A percentile compares a stretch with the other conserved stretches of the same genome.
phyloP scores from a whole-genome alignment of 257 asterid species.

The Forsythia suspensa region DNA sequence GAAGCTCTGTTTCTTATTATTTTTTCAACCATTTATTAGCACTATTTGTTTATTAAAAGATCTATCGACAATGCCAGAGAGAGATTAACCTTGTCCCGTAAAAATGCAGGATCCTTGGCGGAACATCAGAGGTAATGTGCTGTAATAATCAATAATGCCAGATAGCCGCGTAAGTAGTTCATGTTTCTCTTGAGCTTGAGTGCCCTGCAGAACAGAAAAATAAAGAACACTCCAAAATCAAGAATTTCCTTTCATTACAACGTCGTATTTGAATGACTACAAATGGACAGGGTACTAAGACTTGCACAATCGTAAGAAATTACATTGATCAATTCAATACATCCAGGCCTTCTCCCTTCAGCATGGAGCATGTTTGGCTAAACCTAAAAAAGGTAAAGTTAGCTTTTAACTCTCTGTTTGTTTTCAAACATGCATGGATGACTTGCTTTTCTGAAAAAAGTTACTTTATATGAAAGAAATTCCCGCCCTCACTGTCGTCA shows the following conservation, averaged over 20 bases:
- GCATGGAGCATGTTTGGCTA: background rate
- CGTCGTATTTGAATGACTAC: no score
- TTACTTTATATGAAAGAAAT: background rate
- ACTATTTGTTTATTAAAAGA: background rate
- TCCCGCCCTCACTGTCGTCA: background rate
- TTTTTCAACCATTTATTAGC: background rate
- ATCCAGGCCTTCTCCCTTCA: no score
- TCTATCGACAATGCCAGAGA: background rate
- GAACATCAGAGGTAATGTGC: slow-evolving; percentile 57
- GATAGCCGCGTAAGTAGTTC: slow-evolving; percentile 52
- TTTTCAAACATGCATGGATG: background rate
- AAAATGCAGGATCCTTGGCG: slow-evolving; percentile 79
- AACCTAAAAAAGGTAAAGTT: background rate
- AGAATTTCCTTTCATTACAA: background rate
- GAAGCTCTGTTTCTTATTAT: background rate
- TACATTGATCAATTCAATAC: background rate
- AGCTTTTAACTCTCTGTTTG: background rate
- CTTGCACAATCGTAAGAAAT: background rate
- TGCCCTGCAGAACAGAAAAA: slow-evolving; percentile 57
- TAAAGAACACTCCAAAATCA: background rate
- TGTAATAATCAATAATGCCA: slow-evolving; percentile 52
- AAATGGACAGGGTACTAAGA: background rate
- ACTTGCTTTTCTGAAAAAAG: background rate
- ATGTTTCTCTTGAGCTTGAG: slow-evolving; percentile 79
- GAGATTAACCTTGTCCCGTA: slow-evolving; percentile 58